phyloP scores from a whole-genome alignment of 2,329 filamentous ascomycete species.

The Paraphoma chrysanthemicola region DNA sequence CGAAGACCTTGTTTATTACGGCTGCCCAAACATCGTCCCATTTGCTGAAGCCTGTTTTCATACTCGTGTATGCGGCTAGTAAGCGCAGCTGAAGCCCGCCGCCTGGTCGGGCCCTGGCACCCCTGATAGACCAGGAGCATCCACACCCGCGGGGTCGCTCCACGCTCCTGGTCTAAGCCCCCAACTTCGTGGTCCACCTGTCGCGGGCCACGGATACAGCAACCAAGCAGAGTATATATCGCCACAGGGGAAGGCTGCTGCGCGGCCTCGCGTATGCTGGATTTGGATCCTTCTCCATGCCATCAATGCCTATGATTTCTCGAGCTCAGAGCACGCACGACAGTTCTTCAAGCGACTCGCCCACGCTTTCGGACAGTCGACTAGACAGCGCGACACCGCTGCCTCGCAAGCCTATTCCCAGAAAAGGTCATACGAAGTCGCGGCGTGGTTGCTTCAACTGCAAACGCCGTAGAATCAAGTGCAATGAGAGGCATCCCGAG shows the following conservation, averaged over 20 bases:
- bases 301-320: constrained; percentile 27
- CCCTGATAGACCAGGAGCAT: constrained; percentile 28
- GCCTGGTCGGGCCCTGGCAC: constrained; percentile 23
- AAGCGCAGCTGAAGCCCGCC: constrained; percentile 28
- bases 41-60: constrained; percentile 24
- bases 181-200: constrained; percentile 25
- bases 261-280: constrained; percentile 18
- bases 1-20: constrained; percentile 13
- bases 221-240: constrained; percentile 36
- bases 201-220: constrained; percentile 20
- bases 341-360: constrained; percentile 42
- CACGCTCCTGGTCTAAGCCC: constrained; percentile 39
- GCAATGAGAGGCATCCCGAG: constrained; percentile 69
- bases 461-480: constrained; percentile 72
- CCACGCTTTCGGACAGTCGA: constrained; percentile 28
- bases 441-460: constrained; percentile 72
- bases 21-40: constrained; percentile 10
- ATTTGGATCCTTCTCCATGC: constrained; percentile 17
- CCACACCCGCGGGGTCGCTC: constrained; percentile 28
- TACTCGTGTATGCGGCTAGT: constrained; percentile 39
- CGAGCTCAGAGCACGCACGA: constrained; percentile 29
- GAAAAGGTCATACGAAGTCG: constrained; percentile 71
- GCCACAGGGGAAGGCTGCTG: constrained; percentile 23
- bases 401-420: constrained; percentile 45
- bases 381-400: constrained; percentile 26